These are phyloP conservation scores for Sutorius australiensis DNA, from an alignment of 768 basidiomycete genomes.

Conservation along the genomic window DNA sequence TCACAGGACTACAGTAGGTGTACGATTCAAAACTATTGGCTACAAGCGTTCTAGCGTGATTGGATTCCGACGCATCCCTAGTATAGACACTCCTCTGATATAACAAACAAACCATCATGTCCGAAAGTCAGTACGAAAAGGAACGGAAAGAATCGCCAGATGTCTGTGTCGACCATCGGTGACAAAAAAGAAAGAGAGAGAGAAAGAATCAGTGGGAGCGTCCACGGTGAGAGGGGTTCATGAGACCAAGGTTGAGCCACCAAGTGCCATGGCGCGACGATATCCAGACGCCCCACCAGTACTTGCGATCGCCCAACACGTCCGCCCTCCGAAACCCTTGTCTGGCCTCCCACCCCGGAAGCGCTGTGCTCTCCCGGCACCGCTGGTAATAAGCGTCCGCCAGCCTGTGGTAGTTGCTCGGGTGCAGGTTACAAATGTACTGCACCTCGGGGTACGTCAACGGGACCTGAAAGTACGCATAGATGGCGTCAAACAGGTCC, in stretches of 20 bases:
- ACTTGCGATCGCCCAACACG: conserved; percentile 42
- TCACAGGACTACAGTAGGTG: background rate
- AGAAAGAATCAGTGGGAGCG: background rate
- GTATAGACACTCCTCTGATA: background rate
- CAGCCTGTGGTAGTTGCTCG: conserved; percentile 20
- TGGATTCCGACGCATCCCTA: background rate
- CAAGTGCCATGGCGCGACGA: conserved; percentile 35
- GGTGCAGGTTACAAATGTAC: conserved; percentile 16
- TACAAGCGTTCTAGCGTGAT: conserved; percentile 11
- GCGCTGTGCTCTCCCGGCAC: conserved; percentile 36
- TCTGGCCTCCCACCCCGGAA: conserved; percentile 37
- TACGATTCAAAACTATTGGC: conserved; percentile 6
- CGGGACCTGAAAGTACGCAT: conserved; percentile 44
- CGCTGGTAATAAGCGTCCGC: conserved; percentile 33
- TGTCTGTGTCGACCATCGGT: no score
- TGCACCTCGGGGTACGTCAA: conserved; percentile 34
- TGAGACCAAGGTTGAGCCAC: conserved; percentile 46
- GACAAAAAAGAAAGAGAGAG: background rate
- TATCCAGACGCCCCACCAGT: conserved; percentile 42
- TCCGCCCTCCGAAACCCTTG: conserved; percentile 49
- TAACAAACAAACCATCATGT: background rate
- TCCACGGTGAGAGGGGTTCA: conserved; percentile 19
- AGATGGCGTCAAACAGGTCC: conserved; percentile 48
- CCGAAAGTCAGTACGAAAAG: background rate
- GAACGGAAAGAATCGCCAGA: background rate